Evolutionary conservation across 1,284 basidiomycete genomes (phyloP), one percentile per base, ranked within the genome.

Genomic region (Trichosporon coremiiforme): DNA sequence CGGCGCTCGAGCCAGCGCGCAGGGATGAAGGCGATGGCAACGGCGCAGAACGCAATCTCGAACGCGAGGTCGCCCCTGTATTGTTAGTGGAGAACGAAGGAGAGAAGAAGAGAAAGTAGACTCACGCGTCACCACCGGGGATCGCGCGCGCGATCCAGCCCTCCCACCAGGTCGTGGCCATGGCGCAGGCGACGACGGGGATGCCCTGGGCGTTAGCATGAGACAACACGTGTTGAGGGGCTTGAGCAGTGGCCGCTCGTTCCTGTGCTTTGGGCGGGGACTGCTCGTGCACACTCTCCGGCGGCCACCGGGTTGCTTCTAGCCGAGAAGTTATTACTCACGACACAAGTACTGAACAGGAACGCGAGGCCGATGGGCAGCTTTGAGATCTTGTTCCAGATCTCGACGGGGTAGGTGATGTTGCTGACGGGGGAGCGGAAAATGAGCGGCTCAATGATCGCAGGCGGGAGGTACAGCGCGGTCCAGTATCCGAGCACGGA

Each of bases 401-500:
- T 75, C 20, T 75, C 75, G 2, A 79, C 68, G 2, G 80, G 77
- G 71, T 79, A 83, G 4, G 83, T 79, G 67, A 69, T 70, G 64
- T 67, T 41, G 17, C 71, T 75, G 25, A 81, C 79, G 3, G 83
- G 83, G 25, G 67, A 36, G n/a, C 83, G 75, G 77, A 83, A 83
- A 60, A 84, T 25, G 33, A 82, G 65, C 15, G 81, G 79, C 73
- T 84, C 83, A 66, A 81, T 70, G 20, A 82, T 63, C 15, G 78
- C 77, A 3, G 80, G 78, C 1, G 83, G 79, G 10, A 84, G 76
- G 75, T 82, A 84, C 36, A 84, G 74, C 9, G 80, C 78, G 1
- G 78, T 79, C 81, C 81, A 84, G 73, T 84, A 84, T 10, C 78
- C 78, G 9, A 84, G 77, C n/a, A 83, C 75, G n/a, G 76, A 75